Evolutionary conservation across 192 early-diverging fungal species (phyloP).

Genomic region (Dimargaris xerosporica): DNA sequence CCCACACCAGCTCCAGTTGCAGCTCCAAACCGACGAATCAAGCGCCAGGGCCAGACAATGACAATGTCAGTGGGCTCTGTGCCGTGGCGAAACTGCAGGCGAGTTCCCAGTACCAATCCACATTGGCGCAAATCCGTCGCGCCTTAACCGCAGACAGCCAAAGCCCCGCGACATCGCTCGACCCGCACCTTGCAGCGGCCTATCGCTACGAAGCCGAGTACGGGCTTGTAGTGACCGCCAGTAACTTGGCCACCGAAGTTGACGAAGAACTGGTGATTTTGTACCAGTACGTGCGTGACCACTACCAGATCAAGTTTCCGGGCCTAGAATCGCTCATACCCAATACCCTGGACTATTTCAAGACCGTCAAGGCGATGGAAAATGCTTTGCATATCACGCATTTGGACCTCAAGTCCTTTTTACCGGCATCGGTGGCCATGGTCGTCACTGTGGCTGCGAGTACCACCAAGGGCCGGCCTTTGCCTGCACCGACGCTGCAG

Average conservation of each 20-base stretch:
- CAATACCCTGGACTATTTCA: slow-evolving; percentile 77
- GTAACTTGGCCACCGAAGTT: slow-evolving; percentile 68
- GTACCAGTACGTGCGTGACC: slow-evolving; percentile 85
- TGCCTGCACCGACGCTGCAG: slow-evolving; percentile 42
- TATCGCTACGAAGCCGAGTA: slow-evolving; percentile 82
- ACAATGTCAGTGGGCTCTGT: neutral
- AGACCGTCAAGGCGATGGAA: slow-evolving; percentile 67
- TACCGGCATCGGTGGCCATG: slow-evolving; percentile 77
- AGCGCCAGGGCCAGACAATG: slow-evolving; percentile 14
- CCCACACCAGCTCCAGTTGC: slow-evolving; percentile 6
- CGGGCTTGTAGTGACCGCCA: slow-evolving; percentile 67
- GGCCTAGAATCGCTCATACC: slow-evolving; percentile 84
- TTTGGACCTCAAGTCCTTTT: slow-evolving; percentile 57
- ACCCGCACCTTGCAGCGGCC: slow-evolving; percentile 31
- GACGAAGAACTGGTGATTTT: slow-evolving; percentile 79
- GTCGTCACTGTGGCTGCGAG: slow-evolving; percentile 81
- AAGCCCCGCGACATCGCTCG: slow-evolving; percentile 17
- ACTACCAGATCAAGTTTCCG: slow-evolving; percentile 76
- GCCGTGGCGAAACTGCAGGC: neutral
- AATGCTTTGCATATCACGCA: slow-evolving; percentile 67
- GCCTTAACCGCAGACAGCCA: slow-evolving; percentile 21
- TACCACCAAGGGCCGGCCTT: slow-evolving; percentile 54
- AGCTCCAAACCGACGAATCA: neutral
- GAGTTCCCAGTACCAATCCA: neutral
- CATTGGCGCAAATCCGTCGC: slow-evolving; percentile 25